Conservation (phyloP, 2,329 filamentous ascomycete species). For the Aspergillus costaricaensis region DNA sequence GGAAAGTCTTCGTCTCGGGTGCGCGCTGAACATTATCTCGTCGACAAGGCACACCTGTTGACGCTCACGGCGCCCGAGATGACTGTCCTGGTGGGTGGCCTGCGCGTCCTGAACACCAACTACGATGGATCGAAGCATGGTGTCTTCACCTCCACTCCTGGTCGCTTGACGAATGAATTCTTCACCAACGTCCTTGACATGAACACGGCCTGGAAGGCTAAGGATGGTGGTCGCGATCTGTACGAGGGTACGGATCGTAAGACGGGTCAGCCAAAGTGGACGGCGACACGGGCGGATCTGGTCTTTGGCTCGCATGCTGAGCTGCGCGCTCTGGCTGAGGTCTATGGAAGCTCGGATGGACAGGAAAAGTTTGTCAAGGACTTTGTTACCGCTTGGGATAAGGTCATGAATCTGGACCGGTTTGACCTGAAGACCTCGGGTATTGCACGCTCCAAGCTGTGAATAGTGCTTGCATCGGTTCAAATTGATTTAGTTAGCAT, state of each 20-base stretch:
- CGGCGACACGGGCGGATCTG: conserved; percentile 67
- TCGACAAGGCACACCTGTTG: conserved; percentile 72
- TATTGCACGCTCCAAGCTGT: background rate
- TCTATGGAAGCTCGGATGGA: conserved; percentile 64
- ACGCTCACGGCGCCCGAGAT: conserved; percentile 71
- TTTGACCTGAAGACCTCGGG: conserved; percentile 52
- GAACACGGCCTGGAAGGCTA: conserved; percentile 64
- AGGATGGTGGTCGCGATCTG: conserved; percentile 53
- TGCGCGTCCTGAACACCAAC: conserved; percentile 70
- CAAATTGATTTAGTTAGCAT: background rate
- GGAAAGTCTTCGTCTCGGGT: conserved; percentile 63
- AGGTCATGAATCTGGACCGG: conserved; percentile 73
- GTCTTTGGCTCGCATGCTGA: conserved; percentile 75
- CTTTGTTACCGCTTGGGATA: conserved; percentile 71
- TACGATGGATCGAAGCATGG: conserved; percentile 68
- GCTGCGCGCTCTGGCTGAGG: conserved; percentile 69
- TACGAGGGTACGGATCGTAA: conserved; percentile 68
- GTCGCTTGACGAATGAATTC: conserved; percentile 75
- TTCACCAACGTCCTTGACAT: conserved; percentile 77
- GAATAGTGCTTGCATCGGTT: background rate
- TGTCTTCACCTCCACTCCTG: conserved; percentile 68
- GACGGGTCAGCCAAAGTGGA: conserved; percentile 68
- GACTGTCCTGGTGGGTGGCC: conserved; percentile 69
- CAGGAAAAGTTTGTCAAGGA: conserved; percentile 68
- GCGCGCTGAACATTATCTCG: conserved; percentile 67